Evolutionary conservation across 73 alveolate genomes (phyloP).

Genomic region (Breviolum minutum): DNA sequence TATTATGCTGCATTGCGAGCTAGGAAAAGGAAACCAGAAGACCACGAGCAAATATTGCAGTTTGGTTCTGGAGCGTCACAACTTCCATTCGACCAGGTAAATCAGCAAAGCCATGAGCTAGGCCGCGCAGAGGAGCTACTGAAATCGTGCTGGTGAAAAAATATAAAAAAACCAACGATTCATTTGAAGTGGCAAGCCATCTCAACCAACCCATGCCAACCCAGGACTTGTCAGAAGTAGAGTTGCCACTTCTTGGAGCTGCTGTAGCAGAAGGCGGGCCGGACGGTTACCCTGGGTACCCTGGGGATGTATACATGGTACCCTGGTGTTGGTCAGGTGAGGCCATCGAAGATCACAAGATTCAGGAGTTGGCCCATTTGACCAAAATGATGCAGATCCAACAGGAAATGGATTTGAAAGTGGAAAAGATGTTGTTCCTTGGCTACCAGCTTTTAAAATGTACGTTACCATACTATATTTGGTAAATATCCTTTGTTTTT

Average conservation of each 20-base stretch:
- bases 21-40: too few species aligned
- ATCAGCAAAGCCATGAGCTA: not conserved
- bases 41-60: too few species aligned
- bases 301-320: not conserved
- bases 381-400: not conserved
- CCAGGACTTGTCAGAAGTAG: slow-evolving; percentile 32
- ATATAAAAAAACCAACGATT: too few species aligned
- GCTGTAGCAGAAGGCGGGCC: slow-evolving; percentile 5
- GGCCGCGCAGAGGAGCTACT: slow-evolving; percentile 1
- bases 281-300: not conserved
- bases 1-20: not conserved
- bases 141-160: too few species aligned
- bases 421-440: slow-evolving; percentile 19
- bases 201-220: too few species aligned
- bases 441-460: too few species aligned
- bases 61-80: not conserved
- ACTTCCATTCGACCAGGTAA: not conserved
- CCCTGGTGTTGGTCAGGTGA: not conserved
- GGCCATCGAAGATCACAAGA: not conserved
- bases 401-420: slow-evolving; percentile 1
- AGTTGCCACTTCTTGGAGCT: slow-evolving; percentile 23
- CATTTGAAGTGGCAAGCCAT: not conserved
- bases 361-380: slow-evolving; percentile 8
- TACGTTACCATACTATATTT: not conserved
- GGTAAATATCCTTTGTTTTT: not conserved